Base-by-base conservation (phyloP, 2,329 filamentous ascomycete species). In the Diaporthe sp. region DNA sequence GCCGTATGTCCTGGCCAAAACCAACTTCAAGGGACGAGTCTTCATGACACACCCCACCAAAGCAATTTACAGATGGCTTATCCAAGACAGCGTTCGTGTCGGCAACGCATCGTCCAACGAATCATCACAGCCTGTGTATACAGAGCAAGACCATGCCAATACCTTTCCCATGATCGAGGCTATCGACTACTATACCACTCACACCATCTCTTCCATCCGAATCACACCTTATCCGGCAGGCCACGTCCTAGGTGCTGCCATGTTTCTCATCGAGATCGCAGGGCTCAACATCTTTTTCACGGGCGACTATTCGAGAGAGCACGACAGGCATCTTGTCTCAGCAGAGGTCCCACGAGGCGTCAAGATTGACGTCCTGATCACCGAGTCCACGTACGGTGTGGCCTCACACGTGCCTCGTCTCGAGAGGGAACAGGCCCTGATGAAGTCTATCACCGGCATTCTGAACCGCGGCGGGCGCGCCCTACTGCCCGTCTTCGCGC, bases 1-100 rank as follows among this genome's bases (percentile, higher is more conserved):
- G 62, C 97, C 97, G 59, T 99, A 98, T 83, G 97, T 99, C 76
- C 90, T 99, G 78, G 94, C 96, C 78, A 99, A 99, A 87, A 98
- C 97, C 51, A 98, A 98, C 84, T 99, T 99, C 88, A 94, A 94
- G 78, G 97, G 97, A 67, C 92, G 96, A 31, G 96, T 98, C 77
- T 98, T 98, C 87, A 99, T 98, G 96, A 99, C 97, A 70, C 97
- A 99, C 87, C 95, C 97, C 2, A 99, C 97, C 62, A 98, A 99
- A 85, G 97, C 97, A 80, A 99, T 99, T 83, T 99, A 99, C 90
- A 98, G 98, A 86, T 98, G 97, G 96, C 92, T 98, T 70, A 98
- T 98, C 77, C 95, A 98, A 84, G 97, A 99, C 85, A 98, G 95
- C 79, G 95, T 99, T 59, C 93, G 97, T 75, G 96, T 99, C 42